phyloP scores from a whole-genome alignment of 345 rosid species.

The Hibiscus trionum region DNA sequence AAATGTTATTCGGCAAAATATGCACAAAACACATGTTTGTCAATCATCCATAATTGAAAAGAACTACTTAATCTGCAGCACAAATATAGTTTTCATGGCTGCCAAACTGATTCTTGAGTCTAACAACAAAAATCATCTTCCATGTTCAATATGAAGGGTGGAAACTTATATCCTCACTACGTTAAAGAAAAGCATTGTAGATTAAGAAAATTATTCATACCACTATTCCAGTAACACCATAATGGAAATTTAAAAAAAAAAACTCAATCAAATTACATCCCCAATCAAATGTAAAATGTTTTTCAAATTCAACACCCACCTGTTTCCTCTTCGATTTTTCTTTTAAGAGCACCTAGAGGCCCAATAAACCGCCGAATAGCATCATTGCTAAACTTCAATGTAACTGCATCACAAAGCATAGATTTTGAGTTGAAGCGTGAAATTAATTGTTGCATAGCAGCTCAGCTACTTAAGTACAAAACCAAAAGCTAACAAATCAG shows the following conservation, averaged over 20 bases:
- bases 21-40: neutral
- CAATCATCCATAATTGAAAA: neutral
- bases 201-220: neutral
- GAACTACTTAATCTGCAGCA: neutral
- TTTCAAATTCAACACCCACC: slow-evolving; percentile 34
- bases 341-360: slow-evolving; percentile 72
- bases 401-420: slow-evolving; percentile 41
- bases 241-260: neutral
- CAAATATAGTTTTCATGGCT: neutral
- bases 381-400: slow-evolving; percentile 72
- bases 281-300: neutral
- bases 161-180: neutral
- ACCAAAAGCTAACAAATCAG: slow-evolving; percentile 1
- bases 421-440: slow-evolving; percentile 13
- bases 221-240: neutral
- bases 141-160: neutral
- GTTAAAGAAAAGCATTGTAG: neutral
- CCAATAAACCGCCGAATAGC: slow-evolving; percentile 80
- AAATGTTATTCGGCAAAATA: neutral
- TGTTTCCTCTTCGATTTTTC: slow-evolving; percentile 91
- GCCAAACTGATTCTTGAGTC: neutral
- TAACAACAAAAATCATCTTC: neutral
- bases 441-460: neutral
- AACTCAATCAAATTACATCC: neutral
- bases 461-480: neutral